phyloP scores from a whole-genome alignment of 2,329 filamentous ascomycete genomes.

The Calonectria pseudoreteaudii region DNA sequence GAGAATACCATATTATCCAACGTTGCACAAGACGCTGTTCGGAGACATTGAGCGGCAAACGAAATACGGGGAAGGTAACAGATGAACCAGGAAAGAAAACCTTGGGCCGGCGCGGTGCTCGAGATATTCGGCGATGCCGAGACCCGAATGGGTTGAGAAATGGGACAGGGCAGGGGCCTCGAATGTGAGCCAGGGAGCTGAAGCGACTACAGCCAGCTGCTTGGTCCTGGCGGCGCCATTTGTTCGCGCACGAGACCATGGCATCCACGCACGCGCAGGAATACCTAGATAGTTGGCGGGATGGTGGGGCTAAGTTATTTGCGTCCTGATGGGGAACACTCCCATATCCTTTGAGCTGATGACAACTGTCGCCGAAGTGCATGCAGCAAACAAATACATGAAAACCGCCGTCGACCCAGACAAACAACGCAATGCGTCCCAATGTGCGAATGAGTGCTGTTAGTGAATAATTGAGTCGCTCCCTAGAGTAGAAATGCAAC shows the following conservation, averaged over 20 bases:
- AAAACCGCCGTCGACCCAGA: not conserved
- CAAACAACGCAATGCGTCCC: not conserved
- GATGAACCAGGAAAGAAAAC: not conserved
- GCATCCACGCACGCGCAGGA: constrained; percentile 25
- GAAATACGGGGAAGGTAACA: not conserved
- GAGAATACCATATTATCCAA: not conserved
- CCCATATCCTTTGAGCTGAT: constrained; percentile 10
- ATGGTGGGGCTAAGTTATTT: constrained; percentile 38
- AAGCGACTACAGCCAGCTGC: not conserved
- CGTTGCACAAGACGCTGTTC: not conserved
- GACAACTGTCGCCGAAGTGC: constrained; percentile 15
- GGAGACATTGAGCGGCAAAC: not conserved
- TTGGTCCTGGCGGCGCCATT: not conserved
- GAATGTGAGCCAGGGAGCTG: not conserved
- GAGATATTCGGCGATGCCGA: constrained; percentile 9
- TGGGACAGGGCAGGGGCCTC: constrained; percentile 14
- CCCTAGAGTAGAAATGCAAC: not conserved
- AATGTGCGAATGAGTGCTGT: not conserved
- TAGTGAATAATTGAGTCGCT: not conserved
- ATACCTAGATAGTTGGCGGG: constrained; percentile 27
- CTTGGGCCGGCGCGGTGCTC: not conserved
- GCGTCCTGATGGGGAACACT: constrained; percentile 13
- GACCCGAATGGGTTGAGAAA: constrained; percentile 13
- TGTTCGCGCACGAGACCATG: constrained; percentile 42
- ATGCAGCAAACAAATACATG: constrained; percentile 11